phyloP scores from a whole-genome alignment of 2,329 filamentous ascomycete genomes.

The Aspergillus ochraceoroseus region DNA sequence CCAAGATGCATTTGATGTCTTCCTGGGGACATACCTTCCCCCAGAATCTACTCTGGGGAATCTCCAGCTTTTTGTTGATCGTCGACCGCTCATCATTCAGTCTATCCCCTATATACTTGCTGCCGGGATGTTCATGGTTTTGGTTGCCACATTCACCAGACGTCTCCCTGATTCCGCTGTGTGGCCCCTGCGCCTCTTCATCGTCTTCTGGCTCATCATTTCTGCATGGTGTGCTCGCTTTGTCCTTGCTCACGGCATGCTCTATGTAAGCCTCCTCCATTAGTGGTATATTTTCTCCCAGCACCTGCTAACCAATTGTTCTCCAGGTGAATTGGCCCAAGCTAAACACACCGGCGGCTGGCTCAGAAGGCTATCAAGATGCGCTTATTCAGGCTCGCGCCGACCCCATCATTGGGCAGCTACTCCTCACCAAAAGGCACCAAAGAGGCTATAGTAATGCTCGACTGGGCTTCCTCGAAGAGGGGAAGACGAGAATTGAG shows the following conservation, averaged over 20 bases:
- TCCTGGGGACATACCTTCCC: conserved; percentile 80
- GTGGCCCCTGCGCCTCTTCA: conserved; percentile 77
- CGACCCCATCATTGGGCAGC: conserved; percentile 71
- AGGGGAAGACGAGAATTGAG: conserved; percentile 98
- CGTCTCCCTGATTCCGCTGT: conserved; percentile 66
- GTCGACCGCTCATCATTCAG: conserved; percentile 80
- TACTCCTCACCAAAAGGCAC: conserved; percentile 60
- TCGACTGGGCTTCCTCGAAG: conserved; percentile 78
- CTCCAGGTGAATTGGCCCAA: conserved; percentile 94
- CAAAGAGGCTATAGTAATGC: conserved; percentile 80
- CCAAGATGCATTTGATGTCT: conserved; percentile 93
- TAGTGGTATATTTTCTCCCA: too few species aligned
- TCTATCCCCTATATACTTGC: conserved; percentile 87
- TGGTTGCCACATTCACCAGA: conserved; percentile 68
- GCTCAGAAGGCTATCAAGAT: conserved; percentile 81
- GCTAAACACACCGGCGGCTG: conserved; percentile 81
- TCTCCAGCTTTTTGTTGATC: conserved; percentile 73
- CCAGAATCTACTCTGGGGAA: conserved; percentile 65
- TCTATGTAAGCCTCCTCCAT: conserved; percentile 67
- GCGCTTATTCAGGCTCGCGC: conserved; percentile 77
- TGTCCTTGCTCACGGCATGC: conserved; percentile 76
- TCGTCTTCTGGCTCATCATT: conserved; percentile 69
- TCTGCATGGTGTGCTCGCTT: conserved; percentile 70
- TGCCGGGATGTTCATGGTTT: conserved; percentile 76
- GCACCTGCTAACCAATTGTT: conserved; percentile 8